Conservation (phyloP, 2,329 filamentous ascomycete species). For the Beauveria asiatica region DNA sequence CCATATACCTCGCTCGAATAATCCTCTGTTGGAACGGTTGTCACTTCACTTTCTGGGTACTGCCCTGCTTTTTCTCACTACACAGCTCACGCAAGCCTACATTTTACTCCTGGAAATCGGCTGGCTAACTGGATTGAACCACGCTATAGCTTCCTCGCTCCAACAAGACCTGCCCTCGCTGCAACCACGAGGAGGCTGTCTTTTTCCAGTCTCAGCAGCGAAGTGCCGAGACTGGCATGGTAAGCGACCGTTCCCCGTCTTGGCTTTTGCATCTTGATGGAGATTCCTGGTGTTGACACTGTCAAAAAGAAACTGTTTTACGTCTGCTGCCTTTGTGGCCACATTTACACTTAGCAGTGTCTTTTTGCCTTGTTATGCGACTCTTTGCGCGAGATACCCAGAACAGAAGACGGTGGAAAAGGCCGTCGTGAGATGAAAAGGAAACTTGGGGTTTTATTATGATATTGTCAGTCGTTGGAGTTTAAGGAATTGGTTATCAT, state of each 20-base stretch:
- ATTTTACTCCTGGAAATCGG: slow-evolving; percentile 19
- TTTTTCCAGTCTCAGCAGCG: slow-evolving; percentile 99
- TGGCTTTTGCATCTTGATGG: neutral
- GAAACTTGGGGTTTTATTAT: neutral
- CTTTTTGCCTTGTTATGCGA: slow-evolving; percentile 16
- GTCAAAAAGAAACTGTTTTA: slow-evolving; percentile 71
- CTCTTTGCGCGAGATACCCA: slow-evolving; percentile 8
- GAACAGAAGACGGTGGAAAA: neutral
- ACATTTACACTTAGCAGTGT: slow-evolving; percentile 59
- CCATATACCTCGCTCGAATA: neutral
- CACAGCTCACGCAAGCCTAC: neutral
- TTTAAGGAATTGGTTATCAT: neutral
- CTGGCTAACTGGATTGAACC: slow-evolving; percentile 35
- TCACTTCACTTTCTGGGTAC: neutral
- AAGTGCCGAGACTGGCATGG: slow-evolving; percentile 96
- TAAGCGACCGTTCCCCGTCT: slow-evolving; percentile 37
- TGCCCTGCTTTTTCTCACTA: neutral
- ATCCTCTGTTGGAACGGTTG: neutral
- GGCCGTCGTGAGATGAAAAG: neutral
- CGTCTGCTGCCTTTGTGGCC: slow-evolving; percentile 88
- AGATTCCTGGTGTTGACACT: neutral
- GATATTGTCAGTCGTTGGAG: neutral
- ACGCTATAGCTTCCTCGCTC: slow-evolving; percentile 74
- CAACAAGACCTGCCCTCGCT: slow-evolving; percentile 76
- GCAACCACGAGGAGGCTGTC: slow-evolving; percentile 81